Base-by-base conservation (phyloP, 2,329 filamentous ascomycete genomes). In the Pseudovirgaria hyperparasitica region DNA sequence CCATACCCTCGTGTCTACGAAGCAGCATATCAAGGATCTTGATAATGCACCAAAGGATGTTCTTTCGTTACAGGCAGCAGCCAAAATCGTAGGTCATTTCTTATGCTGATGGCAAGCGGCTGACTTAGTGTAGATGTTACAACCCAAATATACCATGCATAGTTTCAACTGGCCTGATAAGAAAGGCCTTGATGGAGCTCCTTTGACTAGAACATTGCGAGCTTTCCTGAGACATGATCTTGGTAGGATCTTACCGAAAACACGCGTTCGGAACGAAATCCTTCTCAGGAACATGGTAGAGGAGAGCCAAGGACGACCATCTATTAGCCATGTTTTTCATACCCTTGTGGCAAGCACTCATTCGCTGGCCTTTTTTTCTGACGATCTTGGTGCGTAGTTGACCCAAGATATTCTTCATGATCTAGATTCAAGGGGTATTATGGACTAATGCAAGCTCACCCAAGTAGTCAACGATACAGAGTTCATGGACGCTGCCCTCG, bases 91-190 rank as follows among this genome's bases (percentile, higher is more conserved):
- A 27, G 6, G 33, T 6, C n/a, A 12, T 16, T 11, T 24, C 10
- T 4, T 6, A 3, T 5, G 9, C 5, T 9, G 14, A 5, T 33
- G 41, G 2, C 33, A 39, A 10, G 35, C 25, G 1, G 39, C 39
- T 1, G 30, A 40, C 30, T 16, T 25, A 39, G n/a, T 16, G 22
- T 36, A 36, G 30, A 31, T 39, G 12, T 33, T 48, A 0, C 40
- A 44, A 18, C 45, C 46, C 1, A 11, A 28, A 9, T 43, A 40
- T 17, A 38, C 41, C 0, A 41, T 43, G 46, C 23, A 38, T 11
- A 38, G 41, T 6, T 49, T 50, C 32, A 41, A 51, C 21, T 52
- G 48, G 48, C 36, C 39, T 21, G 40, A 50, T 16, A 26, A 23
- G 2, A 25, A 43, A 15, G 45, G 46, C 5, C 38, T 31, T 6